Evolutionary conservation across 371 early-diverging fungal species (phyloP).

Genomic region (Syncephalis plumigaleata): DNA sequence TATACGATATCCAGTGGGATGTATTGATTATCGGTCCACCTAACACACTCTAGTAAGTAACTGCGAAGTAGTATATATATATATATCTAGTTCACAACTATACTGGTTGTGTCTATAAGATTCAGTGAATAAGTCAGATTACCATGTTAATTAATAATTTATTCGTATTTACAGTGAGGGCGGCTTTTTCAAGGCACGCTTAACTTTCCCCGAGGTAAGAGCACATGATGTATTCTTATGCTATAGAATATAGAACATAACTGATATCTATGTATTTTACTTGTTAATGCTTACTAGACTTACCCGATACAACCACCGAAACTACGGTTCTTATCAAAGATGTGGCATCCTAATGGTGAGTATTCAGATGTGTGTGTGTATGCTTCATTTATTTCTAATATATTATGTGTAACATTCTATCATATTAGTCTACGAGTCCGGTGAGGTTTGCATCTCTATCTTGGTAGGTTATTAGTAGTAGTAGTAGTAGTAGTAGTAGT

Average conservation of each 20-base stretch:
- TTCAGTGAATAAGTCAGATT: neutral
- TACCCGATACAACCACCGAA: conserved; percentile 76
- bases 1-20: conserved; percentile 40
- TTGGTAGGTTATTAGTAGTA: conserved; percentile 31
- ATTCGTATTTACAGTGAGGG: conserved; percentile 54
- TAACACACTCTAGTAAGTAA: conserved; percentile 66
- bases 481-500: too few species aligned
- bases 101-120: too few species aligned
- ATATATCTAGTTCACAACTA: too few species aligned
- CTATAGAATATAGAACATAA: neutral
- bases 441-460: conserved; percentile 86
- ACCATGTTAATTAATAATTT: conserved; percentile 4
- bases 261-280: too few species aligned
- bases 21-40: conserved; percentile 78
- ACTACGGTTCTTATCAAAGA: conserved; percentile 57
- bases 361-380: too few species aligned
- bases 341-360: conserved; percentile 72
- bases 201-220: conserved; percentile 56
- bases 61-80: too few species aligned
- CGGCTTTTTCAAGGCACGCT: conserved; percentile 76
- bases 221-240: conserved; percentile 6
- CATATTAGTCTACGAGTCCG: conserved; percentile 68
- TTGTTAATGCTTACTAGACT: conserved; percentile 17
- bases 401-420: too few species aligned
- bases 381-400: too few species aligned